Conservation (phyloP, 1,284 basidiomycete species). For the Sporisorium reilianum region DNA sequence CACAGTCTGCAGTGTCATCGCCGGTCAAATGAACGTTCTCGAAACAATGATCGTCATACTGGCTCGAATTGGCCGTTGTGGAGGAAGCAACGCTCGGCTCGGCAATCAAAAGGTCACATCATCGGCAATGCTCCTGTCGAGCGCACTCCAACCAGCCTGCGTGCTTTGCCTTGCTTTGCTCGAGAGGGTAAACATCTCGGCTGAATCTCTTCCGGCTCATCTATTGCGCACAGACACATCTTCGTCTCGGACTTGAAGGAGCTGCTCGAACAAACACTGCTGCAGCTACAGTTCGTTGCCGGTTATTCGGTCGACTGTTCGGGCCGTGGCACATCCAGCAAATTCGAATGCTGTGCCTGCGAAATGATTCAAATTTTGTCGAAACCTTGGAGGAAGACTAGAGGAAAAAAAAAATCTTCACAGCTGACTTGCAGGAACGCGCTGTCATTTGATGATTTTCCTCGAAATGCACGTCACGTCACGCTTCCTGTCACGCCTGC, state of each 20-base stretch:
- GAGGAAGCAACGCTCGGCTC: slow-evolving; percentile 3
- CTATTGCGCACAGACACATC: not conserved
- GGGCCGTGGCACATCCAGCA: not conserved
- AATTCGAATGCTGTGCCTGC: not conserved
- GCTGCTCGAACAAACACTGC: not conserved
- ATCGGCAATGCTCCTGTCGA: slow-evolving; percentile 18
- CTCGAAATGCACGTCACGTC: slow-evolving; percentile 6
- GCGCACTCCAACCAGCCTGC: not conserved
- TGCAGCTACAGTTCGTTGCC: not conserved
- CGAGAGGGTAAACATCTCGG: not conserved
- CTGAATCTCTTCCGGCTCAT: not conserved
- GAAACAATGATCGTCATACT: not conserved
- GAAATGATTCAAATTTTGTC: not conserved
- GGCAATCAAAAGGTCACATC: not conserved
- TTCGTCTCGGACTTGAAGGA: not conserved
- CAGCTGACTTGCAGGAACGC: not conserved
- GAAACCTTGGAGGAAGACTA: too few species aligned
- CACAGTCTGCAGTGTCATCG: not conserved
- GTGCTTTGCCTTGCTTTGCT: not conserved
- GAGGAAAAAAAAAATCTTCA: too few species aligned
- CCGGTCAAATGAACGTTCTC: not conserved
- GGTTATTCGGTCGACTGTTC: not conserved
- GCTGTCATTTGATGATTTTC: not conserved
- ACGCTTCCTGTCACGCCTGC: slow-evolving; percentile 15
- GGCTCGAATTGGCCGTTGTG: not conserved